Conservation (phyloP, 2,329 filamentous ascomycete genomes). For the Clonostachys rhizophaga region DNA sequence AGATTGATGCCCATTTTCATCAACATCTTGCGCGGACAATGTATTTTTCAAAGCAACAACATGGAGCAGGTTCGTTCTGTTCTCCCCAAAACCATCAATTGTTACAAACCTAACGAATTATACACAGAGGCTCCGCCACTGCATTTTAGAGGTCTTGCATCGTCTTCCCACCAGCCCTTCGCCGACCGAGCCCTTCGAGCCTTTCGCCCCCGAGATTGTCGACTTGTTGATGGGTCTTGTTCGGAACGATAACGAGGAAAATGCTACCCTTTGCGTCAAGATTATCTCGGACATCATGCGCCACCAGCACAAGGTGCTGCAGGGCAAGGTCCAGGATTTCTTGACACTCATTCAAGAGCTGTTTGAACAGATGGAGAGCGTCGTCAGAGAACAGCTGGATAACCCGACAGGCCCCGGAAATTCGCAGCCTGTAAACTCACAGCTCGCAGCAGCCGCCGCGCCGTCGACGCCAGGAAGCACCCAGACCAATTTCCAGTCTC, state of each 20-base stretch:
- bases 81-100: neutral
- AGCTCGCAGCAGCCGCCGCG: conserved; percentile 33
- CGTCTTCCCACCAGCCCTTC: conserved; percentile 69
- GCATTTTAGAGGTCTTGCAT: conserved; percentile 90
- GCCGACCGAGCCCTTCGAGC: conserved; percentile 77
- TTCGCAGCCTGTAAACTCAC: conserved; percentile 35
- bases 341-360: conserved; percentile 90
- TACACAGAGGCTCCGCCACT: conserved; percentile 78
- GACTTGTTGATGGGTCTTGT: conserved; percentile 88
- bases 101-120: neutral
- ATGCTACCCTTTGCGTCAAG: conserved; percentile 97
- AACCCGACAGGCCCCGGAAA: conserved; percentile 46
- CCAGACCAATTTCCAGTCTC: conserved; percentile 76
- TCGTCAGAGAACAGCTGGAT: conserved; percentile 94
- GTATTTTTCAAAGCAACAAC: conserved; percentile 87
- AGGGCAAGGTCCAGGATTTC: conserved; percentile 80
- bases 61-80: conserved; percentile 68
- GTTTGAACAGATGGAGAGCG: conserved; percentile 90
- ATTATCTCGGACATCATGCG: conserved; percentile 96
- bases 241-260: conserved; percentile 93
- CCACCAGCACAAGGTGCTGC: conserved; percentile 79
- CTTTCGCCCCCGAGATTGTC: conserved; percentile 82
- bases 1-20: conserved; percentile 89
- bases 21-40: conserved; percentile 76
- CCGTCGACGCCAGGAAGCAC: conserved; percentile 65